A percentile compares a stretch with the other conserved stretches of the same genome.
Evolutionary conservation across 2,329 filamentous ascomycete genomes (phyloP).

Genomic region (Alternaria ethzedia): DNA sequence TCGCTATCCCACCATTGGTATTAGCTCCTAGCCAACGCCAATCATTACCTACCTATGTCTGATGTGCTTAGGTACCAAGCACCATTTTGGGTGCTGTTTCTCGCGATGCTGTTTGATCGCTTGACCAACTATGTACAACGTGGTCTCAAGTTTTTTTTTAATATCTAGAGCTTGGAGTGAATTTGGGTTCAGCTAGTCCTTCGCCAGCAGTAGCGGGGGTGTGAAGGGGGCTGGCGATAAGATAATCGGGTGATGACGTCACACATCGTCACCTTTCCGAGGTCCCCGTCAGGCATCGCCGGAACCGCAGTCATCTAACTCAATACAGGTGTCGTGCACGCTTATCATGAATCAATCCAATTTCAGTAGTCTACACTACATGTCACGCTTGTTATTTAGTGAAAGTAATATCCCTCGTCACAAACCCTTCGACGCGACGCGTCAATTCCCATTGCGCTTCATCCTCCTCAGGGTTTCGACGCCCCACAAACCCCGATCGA

Average conservation of each 20-base stretch:
- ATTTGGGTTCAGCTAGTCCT: background rate
- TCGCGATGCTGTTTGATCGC: background rate
- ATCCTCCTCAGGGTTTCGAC: background rate
- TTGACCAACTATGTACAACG: background rate
- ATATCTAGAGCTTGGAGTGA: background rate
- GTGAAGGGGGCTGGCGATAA: background rate
- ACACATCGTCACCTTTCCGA: background rate
- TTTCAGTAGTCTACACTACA: background rate
- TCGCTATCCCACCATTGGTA: background rate
- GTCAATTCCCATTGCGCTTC: background rate
- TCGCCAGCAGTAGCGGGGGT: background rate
- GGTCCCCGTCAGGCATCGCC: background rate
- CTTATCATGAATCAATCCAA: background rate
- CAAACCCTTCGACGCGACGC: background rate
- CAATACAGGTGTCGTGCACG: background rate
- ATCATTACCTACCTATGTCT: background rate
- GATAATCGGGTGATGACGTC: background rate
- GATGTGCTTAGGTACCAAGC: background rate
- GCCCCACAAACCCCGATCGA: background rate
- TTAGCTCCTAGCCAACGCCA: background rate
- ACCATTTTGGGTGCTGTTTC: background rate
- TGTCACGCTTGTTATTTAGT: background rate
- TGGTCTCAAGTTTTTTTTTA: background rate
- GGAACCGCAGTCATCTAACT: background rate
- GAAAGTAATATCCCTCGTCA: background rate